These are phyloP conservation scores for Pseudogymnoascus sp. DNA, from an alignment of 2,329 filamentous ascomycete species.

Conservation along the genomic window DNA sequence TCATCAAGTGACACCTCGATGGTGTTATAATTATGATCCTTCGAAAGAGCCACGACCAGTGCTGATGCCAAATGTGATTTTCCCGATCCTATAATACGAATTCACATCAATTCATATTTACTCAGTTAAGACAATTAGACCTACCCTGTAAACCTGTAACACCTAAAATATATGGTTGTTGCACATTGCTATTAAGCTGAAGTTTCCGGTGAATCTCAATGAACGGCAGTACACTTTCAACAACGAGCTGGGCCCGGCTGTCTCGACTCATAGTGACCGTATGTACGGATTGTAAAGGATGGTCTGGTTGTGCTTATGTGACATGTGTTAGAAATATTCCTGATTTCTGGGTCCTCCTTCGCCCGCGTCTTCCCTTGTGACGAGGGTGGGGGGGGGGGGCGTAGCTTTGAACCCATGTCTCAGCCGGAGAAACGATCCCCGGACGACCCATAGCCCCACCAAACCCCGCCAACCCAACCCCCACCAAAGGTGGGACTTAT, in stretches of 20 bases:
- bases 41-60: background rate
- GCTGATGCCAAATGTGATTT: background rate
- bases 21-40: background rate
- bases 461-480: background rate
- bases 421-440: background rate
- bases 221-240: background rate
- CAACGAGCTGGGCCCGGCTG: background rate
- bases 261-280: background rate
- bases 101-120: background rate
- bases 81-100: background rate
- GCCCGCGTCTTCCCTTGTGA: background rate
- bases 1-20: slow-evolving; percentile 53
- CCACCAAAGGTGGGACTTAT: background rate
- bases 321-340: background rate
- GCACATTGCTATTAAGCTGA: background rate
- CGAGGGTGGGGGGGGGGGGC: background rate
- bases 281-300: background rate
- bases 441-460: background rate
- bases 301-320: background rate
- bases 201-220: background rate
- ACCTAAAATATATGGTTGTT: background rate
- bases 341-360: background rate
- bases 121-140: background rate
- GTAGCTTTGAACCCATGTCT: background rate
- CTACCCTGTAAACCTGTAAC: background rate